These are phyloP conservation scores for Meyerozyma sp. DNA, from an alignment of 1,139 yeast species.

Conservation along the genomic window DNA sequence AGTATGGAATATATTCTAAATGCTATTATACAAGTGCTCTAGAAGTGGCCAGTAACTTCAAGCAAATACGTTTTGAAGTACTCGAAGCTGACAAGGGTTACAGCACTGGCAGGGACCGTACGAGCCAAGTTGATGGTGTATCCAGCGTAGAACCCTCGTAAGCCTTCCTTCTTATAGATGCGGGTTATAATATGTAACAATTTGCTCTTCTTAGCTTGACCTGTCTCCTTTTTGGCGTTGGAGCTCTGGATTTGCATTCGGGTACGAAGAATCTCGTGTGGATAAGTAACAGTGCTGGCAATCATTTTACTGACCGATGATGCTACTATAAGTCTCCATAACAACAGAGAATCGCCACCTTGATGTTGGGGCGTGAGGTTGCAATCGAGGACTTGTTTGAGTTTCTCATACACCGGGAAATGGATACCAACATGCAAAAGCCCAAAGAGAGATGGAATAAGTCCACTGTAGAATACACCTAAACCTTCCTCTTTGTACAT, in stretches of 20 bases:
- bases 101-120: constrained; percentile 94
- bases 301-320: constrained; percentile 82
- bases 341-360: constrained; percentile 17
- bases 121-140: constrained; percentile 79
- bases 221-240: constrained; percentile 7
- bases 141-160: constrained; percentile 85
- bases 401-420: constrained; percentile 88
- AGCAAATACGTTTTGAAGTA: constrained; percentile 63
- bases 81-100: constrained; percentile 91
- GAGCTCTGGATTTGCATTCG: constrained; percentile 64
- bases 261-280: constrained; percentile 93
- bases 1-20: not conserved
- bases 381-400: constrained; percentile 50
- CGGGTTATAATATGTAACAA: constrained; percentile 26
- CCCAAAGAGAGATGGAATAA: constrained; percentile 87
- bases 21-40: not conserved
- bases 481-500: constrained; percentile 81
- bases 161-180: constrained; percentile 67
- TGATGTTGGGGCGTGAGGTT: constrained; percentile 12
- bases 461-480: constrained; percentile 81
- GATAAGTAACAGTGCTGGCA: constrained; percentile 87
- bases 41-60: constrained; percentile 26
- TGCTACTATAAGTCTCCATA: constrained; percentile 54
- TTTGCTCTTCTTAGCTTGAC: constrained; percentile 6
- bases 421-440: constrained; percentile 92